A percentile compares a stretch with the other conserved stretches of the same genome.
phyloP scores from a whole-genome alignment of 148 eudicot species.

The Limonium bicolor region DNA sequence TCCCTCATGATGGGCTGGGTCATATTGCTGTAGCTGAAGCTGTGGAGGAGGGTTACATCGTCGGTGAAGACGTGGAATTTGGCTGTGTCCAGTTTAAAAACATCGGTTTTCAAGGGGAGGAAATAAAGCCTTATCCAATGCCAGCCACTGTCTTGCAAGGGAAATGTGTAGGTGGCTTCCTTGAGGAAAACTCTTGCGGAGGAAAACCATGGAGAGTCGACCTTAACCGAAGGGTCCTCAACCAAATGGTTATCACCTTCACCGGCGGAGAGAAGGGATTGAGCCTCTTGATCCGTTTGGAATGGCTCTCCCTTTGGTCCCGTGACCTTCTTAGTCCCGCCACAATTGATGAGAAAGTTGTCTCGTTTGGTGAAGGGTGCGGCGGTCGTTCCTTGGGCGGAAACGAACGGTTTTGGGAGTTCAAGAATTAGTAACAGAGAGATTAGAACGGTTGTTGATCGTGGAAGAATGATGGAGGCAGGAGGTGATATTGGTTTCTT shows the following conservation, averaged over 20 bases:
- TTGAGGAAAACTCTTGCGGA: conserved; percentile 51
- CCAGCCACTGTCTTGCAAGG: conserved; percentile 54
- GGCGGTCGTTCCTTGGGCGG: background rate
- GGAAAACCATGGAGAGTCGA: conserved; percentile 31
- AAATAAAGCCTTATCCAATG: conserved; percentile 89
- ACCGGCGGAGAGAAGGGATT: conserved; percentile 18
- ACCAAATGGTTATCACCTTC: conserved; percentile 34
- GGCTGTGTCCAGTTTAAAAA: conserved; percentile 35
- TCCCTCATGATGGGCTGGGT: conserved; percentile 24
- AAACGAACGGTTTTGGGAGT: background rate
- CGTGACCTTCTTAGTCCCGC: conserved; percentile 29
- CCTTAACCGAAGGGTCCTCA: conserved; percentile 20
- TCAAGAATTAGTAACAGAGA: background rate
- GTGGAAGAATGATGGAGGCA: background rate
- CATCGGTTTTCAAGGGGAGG: conserved; percentile 26
- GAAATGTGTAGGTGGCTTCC: conserved; percentile 54
- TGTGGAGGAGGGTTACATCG: conserved; percentile 38
- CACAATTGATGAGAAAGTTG: conserved; percentile 45
- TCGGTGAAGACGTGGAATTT: conserved; percentile 47
- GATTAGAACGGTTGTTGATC: conserved; percentile 1
- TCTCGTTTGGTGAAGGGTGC: conserved; percentile 51
- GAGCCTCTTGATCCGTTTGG: conserved; percentile 33
- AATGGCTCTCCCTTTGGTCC: conserved; percentile 37
- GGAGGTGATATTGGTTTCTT: background rate
- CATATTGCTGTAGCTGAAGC: conserved; percentile 11